Conservation (phyloP, 495 filamentous ascomycete species). For the Aspergillus nanangensis region DNA sequence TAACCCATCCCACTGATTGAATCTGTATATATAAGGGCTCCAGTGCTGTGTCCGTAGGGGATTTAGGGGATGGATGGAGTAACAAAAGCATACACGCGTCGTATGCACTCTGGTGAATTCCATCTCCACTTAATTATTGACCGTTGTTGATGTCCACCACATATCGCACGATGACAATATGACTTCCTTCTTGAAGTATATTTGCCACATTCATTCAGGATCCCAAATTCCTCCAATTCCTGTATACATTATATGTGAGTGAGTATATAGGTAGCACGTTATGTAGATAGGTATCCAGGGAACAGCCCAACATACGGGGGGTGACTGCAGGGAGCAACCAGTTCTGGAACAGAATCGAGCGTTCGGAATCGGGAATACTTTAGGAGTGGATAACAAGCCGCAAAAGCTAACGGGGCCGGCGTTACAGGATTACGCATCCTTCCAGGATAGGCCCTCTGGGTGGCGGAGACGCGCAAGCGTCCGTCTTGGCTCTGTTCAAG, state of each 20-base stretch:
- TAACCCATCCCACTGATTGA: too few relatives aligned
- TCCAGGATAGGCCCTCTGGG: constrained; percentile 14
- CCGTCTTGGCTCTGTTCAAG: constrained; percentile 37
- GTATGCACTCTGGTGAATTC: constrained; percentile 8
- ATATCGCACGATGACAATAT: background rate
- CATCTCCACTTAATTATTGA: constrained; percentile 8
- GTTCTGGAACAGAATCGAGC: background rate
- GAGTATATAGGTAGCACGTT: too few relatives aligned
- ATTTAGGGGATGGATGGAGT: too few relatives aligned
- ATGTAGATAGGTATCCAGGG: too few relatives aligned
- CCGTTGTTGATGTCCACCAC: constrained; percentile 3
- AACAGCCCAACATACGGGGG: background rate
- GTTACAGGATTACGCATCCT: constrained; percentile 20
- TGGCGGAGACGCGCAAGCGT: constrained; percentile 46
- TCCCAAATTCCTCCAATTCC: background rate
- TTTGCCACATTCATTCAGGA: background rate
- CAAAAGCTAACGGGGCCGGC: constrained; percentile 7
- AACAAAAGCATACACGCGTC: background rate
- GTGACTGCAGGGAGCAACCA: background rate
- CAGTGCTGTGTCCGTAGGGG: too few relatives aligned
- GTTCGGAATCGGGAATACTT: background rate
- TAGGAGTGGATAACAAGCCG: background rate
- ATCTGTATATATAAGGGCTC: too few relatives aligned
- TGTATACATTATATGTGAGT: too few relatives aligned
- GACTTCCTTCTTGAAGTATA: background rate